Evolutionary conservation across 495 filamentous ascomycete species (phyloP).

Genomic region (Lophium mytilinum): DNA sequence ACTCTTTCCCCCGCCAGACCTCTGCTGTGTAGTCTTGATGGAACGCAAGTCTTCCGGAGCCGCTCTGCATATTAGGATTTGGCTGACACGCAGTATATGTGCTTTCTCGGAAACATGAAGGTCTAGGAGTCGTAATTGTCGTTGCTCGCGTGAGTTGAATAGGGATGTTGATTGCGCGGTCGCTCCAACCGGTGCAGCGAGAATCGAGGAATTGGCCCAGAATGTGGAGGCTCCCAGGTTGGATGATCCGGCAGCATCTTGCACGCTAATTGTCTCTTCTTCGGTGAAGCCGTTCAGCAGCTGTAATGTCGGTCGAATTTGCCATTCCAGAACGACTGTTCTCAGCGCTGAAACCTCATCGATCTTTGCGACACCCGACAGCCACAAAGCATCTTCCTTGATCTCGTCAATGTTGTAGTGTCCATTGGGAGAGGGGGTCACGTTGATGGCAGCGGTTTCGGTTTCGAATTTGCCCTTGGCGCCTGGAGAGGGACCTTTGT

Average conservation of each 20-base stretch:
- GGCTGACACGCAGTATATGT: conserved; percentile 43
- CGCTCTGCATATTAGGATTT: conserved; percentile 29
- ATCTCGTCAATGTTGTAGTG: conserved; percentile 71
- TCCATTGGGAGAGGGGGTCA: conserved; percentile 58
- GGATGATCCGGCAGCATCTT: conserved; percentile 54
- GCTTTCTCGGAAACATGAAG: conserved; percentile 63
- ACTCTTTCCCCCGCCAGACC: conserved; percentile 6
- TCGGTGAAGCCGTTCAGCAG: conserved; percentile 58
- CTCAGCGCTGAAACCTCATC: conserved; percentile 79
- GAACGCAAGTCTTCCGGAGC: conserved; percentile 5
- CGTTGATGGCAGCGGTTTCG: conserved; percentile 84
- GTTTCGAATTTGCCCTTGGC: conserved; percentile 71
- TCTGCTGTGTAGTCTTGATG: conserved; percentile 1
- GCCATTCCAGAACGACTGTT: conserved; percentile 75
- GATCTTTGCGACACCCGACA: conserved; percentile 65
- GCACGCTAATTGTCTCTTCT: conserved; percentile 59
- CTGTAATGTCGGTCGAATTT: conserved; percentile 57
- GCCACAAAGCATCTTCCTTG: conserved; percentile 78
- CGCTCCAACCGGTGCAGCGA: conserved; percentile 28
- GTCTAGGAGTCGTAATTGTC: conserved; percentile 55
- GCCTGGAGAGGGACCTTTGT: conserved; percentile 48
- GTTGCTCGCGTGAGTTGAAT: conserved; percentile 49
- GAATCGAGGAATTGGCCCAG: conserved; percentile 33
- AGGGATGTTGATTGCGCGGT: conserved; percentile 27
- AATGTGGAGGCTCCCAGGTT: conserved; percentile 46